Base-by-base conservation (phyloP, 1,284 basidiomycete genomes). In the Ceratobasidium sp. region DNA sequence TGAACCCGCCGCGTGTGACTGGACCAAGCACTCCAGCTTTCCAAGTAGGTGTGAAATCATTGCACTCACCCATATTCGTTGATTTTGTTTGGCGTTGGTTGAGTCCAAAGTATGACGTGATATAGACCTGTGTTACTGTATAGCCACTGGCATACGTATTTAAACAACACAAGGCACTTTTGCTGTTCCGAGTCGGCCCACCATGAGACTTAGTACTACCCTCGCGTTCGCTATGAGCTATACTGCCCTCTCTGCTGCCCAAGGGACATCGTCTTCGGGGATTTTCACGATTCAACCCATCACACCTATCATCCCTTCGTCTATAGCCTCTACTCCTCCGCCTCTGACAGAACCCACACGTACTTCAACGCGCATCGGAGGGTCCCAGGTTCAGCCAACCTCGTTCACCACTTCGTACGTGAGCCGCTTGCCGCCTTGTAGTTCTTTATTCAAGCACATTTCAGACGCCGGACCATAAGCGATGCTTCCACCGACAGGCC, bases 291-390 rank as follows among this genome's bases (percentile, higher is more conserved):
- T 70, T 42, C 66, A 59, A 36, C 66, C 66, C n/a, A 36, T 70
- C 18, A 70, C 66, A 25, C 59, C 66, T 33, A 70, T 70, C 48
- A 28, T 70, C 36, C 66, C 66, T 56, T 70, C 66, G 42, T 70
- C 66, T 30, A 14, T 70, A 16, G 12, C 48, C 9, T 70, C 66
- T 33, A 44, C 40, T 14, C 25, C 38, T 23, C 25, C 40, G 21
- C 23, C 33, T 18, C 7, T 42, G 30, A 38, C 18, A 9, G 56
- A 59, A 33, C 8, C 25, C 8, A 44, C 61, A 23, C 42, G 49
- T 6, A 67, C 64, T 42, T 58, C 66, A n/a, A 70, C 54, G 25
- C 53, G 66, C 25, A 16, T 59, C 12, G 66, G 66, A 38, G 66
- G 66, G 5, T 70, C 66, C 28, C 54, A 70, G 30, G 33, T 59